Evolutionary conservation across 805 yeast species (phyloP).

Genomic region (Candida stauntonica): DNA sequence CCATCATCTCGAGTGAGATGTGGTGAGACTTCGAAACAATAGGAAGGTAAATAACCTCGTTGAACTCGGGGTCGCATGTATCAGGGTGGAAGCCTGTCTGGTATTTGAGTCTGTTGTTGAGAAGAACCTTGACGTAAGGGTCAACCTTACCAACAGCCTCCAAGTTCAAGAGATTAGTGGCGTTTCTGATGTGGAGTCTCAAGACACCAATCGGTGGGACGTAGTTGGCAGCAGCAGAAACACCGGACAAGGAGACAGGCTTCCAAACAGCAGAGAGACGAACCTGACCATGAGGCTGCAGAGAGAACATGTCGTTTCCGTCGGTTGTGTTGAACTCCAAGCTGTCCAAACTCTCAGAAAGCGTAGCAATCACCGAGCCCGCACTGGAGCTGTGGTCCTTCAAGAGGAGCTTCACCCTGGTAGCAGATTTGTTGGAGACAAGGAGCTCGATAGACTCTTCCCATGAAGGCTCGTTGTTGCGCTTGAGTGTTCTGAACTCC

Average conservation of each 20-base stretch:
- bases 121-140: slow-evolving; percentile 60
- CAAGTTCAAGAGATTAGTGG: slow-evolving; percentile 47
- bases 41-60: slow-evolving; percentile 57
- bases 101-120: slow-evolving; percentile 54
- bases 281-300: slow-evolving; percentile 50
- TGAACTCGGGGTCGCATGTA: slow-evolving; percentile 53
- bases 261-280: slow-evolving; percentile 64
- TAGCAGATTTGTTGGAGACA: slow-evolving; percentile 53
- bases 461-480: slow-evolving; percentile 72
- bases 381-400: slow-evolving; percentile 51
- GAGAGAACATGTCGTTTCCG: slow-evolving; percentile 46
- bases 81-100: slow-evolving; percentile 51
- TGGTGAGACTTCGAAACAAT: slow-evolving; percentile 57
- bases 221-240: slow-evolving; percentile 41
- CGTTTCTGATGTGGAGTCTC: slow-evolving; percentile 53
- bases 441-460: slow-evolving; percentile 58
- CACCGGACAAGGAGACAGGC: slow-evolving; percentile 55
- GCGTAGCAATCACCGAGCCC: slow-evolving; percentile 46
- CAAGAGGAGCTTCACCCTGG: slow-evolving; percentile 51
- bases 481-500: slow-evolving; percentile 56
- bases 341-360: slow-evolving; percentile 42
- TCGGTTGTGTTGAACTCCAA: slow-evolving; percentile 41
- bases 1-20: slow-evolving; percentile 55
- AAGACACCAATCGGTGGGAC: slow-evolving; percentile 65
- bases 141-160: slow-evolving; percentile 71